Base-by-base conservation (phyloP, 2,329 filamentous ascomycete species). In the Hymenotorrendiella dingleyae region DNA sequence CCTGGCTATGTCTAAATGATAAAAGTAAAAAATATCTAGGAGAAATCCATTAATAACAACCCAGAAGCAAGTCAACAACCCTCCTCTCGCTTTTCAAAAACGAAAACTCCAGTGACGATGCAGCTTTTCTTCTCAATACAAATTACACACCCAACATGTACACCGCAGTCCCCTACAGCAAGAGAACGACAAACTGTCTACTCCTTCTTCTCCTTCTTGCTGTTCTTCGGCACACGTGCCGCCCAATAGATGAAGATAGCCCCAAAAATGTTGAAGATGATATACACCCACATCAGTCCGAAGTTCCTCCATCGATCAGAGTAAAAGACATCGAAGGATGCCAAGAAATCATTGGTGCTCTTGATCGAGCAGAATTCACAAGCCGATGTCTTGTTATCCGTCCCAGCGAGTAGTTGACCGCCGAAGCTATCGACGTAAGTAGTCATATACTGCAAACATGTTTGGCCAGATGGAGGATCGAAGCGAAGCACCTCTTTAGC, bases 401-500 rank as follows among this genome's bases (percentile, higher is more conserved):
- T 24, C 0, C 58, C 53, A 51, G 83, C 69, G 14, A 63, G 45
- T 2, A 42, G 16, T 12, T 35, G 28, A n/a, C 46, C 42, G 8
- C 43, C 44, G 16, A 33, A 33, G 1, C 69, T 62, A 2, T 79
- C 62, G 1, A 78, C 71, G 54, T 73, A 83, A 0, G 55, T 32
- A 0, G 49, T 34, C 51, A 86, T 59, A 58, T 84, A 89, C 17
- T 74, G 57, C 1, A 53, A 58, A 56, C 85, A 89, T 0, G 72
- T 82, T 54, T 66, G 48, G n/a, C 72, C 71, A 1, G 61, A 40
- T 0, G 75, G 71, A 0, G 86, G 79, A 7, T 74, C 61, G 57
- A 94, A 82, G 11, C 64, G 58, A 21, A 86, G 67, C 47, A 77
- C 71, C 61, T 94, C 89, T 58, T 82, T 84, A 4, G 60, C 50